Conservation (phyloP, 1,139 yeast genomes). For the Blastobotrys arbuscula region DNA sequence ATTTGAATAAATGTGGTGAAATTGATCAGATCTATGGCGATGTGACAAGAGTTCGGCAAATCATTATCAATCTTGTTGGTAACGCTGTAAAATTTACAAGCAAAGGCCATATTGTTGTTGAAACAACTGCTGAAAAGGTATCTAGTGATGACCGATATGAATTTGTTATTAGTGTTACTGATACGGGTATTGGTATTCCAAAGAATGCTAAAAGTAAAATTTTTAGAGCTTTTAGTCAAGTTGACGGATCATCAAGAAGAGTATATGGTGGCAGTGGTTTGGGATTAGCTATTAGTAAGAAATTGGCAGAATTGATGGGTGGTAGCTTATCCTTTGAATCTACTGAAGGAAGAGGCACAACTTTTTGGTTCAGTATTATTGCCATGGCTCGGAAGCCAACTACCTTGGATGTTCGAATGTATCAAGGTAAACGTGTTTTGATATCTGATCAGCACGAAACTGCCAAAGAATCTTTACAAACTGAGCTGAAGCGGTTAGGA, state of each 20-base stretch:
- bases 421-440: conserved; percentile 31
- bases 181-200: conserved; percentile 62
- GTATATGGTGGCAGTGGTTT: conserved; percentile 57
- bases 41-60: conserved; percentile 48
- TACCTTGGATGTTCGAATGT: conserved; percentile 25
- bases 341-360: conserved; percentile 48
- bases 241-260: conserved; percentile 54
- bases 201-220: conserved; percentile 44
- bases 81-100: conserved; percentile 55
- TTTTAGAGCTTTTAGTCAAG: conserved; percentile 57
- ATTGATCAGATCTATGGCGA: conserved; percentile 47
- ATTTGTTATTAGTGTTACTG: conserved; percentile 42
- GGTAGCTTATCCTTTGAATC: conserved; percentile 50
- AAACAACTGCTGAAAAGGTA: conserved; percentile 35
- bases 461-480: conserved; percentile 37
- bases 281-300: conserved; percentile 55
- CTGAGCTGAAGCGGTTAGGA: conserved; percentile 34
- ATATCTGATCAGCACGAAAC: conserved; percentile 37
- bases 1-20: conserved; percentile 41
- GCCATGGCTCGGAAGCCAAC: conserved; percentile 29
- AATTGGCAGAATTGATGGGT: conserved; percentile 54
- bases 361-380: conserved; percentile 42
- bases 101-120: conserved; percentile 44
- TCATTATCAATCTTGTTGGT: conserved; percentile 50
- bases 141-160: conserved; percentile 40